Conservation (phyloP, 1,284 basidiomycete species). For the Microbotryum intermedium region DNA sequence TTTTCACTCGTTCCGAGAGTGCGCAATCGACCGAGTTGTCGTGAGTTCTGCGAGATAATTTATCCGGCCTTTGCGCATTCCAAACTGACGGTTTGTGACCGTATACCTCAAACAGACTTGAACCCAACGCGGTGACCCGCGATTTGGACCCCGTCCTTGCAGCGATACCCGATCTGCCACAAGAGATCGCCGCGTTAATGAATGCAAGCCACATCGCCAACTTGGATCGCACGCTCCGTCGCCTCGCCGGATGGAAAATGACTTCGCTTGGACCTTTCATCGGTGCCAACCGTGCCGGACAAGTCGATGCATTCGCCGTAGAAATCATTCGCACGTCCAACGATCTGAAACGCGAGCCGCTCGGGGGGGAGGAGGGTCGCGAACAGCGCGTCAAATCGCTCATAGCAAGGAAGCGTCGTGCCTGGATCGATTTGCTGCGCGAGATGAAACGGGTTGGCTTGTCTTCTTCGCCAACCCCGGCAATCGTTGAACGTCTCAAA, state of each 20-base stretch:
- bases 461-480: conserved; percentile 60
- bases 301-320: conserved; percentile 47
- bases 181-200: neutral
- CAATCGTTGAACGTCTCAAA: conserved; percentile 56
- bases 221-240: conserved; percentile 26
- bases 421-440: conserved; percentile 83
- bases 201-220: conserved; percentile 13
- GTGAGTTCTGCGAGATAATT: neutral
- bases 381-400: conserved; percentile 68
- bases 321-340: conserved; percentile 65
- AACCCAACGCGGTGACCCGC: neutral
- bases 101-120: neutral
- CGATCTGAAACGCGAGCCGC: conserved; percentile 49
- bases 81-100: neutral
- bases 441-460: conserved; percentile 77
- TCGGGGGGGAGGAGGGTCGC: conserved; percentile 50
- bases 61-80: neutral
- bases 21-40: conserved; percentile 1
- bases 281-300: conserved; percentile 5
- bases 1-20: conserved; percentile 29
- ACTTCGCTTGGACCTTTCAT: conserved; percentile 5
- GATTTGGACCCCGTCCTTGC: neutral
- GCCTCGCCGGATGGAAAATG: conserved; percentile 12
- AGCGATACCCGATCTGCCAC: conserved; percentile 8
- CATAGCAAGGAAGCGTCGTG: conserved; percentile 72